phyloP scores from a whole-genome alignment of 1,284 basidiomycete species.

The Volvariella volvacea region DNA sequence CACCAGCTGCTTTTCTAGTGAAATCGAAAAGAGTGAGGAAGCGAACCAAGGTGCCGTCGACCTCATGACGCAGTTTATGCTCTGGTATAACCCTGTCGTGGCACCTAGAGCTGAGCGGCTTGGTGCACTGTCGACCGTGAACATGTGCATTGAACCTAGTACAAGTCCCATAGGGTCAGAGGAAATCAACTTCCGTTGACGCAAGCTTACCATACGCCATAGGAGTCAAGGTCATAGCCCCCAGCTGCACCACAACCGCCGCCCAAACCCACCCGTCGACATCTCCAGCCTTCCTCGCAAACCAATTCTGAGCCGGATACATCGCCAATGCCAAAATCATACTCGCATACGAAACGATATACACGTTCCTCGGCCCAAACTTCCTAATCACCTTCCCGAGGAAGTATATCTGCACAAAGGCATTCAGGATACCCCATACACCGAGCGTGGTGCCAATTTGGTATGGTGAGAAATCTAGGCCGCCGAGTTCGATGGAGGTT shows the following conservation, averaged over 20 bases:
- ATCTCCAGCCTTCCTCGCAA: slow-evolving; percentile 19
- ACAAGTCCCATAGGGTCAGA: slow-evolving; percentile 1
- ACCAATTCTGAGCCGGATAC: slow-evolving; percentile 21
- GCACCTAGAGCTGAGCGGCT: not conserved
- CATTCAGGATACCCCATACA: slow-evolving; percentile 24
- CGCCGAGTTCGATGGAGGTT: slow-evolving; percentile 26
- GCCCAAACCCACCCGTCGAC: slow-evolving; percentile 20
- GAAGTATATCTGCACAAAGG: slow-evolving; percentile 20
- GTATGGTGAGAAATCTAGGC: slow-evolving; percentile 27
- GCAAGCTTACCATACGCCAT: slow-evolving; percentile 24
- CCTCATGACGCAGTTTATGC: slow-evolving; percentile 38
- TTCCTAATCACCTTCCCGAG: slow-evolving; percentile 19
- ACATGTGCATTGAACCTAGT: slow-evolving; percentile 23
- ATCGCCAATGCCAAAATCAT: slow-evolving; percentile 16
- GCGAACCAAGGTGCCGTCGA: slow-evolving; percentile 40
- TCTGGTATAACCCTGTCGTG: not conserved
- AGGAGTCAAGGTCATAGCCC: slow-evolving; percentile 18
- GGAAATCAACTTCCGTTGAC: not conserved
- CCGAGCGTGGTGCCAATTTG: slow-evolving; percentile 28
- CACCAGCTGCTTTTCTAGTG: slow-evolving; percentile 19
- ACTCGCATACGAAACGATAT: slow-evolving; percentile 14
- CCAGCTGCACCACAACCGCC: slow-evolving; percentile 22
- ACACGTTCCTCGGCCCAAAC: slow-evolving; percentile 20
- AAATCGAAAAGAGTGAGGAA: slow-evolving; percentile 28
- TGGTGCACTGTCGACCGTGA: slow-evolving; percentile 22